Percentiles rank a stretch among this genome's conserved stretches.
These are phyloP conservation scores for Candida germanica DNA, from an alignment of 805 yeast species.

Conservation along the genomic window DNA sequence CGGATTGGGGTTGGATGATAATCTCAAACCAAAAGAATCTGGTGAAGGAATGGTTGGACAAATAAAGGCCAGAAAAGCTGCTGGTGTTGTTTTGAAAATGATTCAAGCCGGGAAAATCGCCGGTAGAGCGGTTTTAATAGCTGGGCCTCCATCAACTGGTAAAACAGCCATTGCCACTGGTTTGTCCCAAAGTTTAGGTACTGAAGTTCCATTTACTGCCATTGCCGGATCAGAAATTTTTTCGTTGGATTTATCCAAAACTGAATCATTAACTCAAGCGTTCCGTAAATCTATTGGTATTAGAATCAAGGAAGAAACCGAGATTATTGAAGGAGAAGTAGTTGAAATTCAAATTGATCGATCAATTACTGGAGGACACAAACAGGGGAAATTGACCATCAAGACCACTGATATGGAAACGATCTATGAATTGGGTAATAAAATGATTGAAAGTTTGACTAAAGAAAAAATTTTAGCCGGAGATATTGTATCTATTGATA, in stretches of 20 bases:
- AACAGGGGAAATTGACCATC: slow-evolving; percentile 95
- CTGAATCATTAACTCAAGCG: slow-evolving; percentile 95
- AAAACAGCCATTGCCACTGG: slow-evolving; percentile 99
- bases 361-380: slow-evolving; percentile 94
- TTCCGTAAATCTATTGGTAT: slow-evolving; percentile 95
- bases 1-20: slow-evolving; percentile 94
- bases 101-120: slow-evolving; percentile 93
- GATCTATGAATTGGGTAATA: slow-evolving; percentile 89
- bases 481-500: slow-evolving; percentile 92
- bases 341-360: slow-evolving; percentile 95
- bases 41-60: slow-evolving; percentile 99
- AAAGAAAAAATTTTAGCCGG: slow-evolving; percentile 96
- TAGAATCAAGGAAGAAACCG: slow-evolving; percentile 94
- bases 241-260: slow-evolving; percentile 87
- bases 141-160: slow-evolving; percentile 99
- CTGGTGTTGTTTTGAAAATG: slow-evolving; percentile 90
- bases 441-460: slow-evolving; percentile 91
- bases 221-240: slow-evolving; percentile 92
- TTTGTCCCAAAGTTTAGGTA: slow-evolving; percentile 66
- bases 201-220: slow-evolving; percentile 91
- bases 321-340: slow-evolving; percentile 97
- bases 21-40: slow-evolving; percentile 70
- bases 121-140: slow-evolving; percentile 91
- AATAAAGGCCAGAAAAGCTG: slow-evolving; percentile 89
- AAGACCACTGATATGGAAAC: slow-evolving; percentile 99